A percentile compares a stretch with the other conserved stretches of the same genome.
Evolutionary conservation across 1,139 yeast genomes (phyloP).

Genomic region (Hyphopichia wangnamkhiaoensis): DNA sequence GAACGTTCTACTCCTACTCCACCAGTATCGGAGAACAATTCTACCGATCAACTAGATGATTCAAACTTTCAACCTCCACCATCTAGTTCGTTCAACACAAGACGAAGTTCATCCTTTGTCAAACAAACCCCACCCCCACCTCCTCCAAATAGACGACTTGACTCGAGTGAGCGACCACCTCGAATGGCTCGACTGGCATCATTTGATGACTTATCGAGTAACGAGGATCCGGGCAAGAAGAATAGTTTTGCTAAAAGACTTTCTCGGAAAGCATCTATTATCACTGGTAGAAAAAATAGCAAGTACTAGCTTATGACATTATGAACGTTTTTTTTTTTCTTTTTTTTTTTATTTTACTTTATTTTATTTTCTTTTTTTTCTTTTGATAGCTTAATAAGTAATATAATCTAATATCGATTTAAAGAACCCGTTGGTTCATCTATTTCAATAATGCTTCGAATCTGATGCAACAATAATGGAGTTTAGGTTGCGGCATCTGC

Average conservation of each 20-base stretch:
- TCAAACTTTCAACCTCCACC: neutral
- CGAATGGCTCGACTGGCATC: slow-evolving; percentile 10
- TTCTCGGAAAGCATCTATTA: slow-evolving; percentile 34
- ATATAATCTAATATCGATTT: too few relatives aligned
- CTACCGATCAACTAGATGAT: slow-evolving; percentile 9
- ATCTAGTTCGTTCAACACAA: neutral
- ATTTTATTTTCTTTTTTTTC: too few relatives aligned
- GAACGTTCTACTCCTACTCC: slow-evolving; percentile 15
- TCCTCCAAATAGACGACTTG: neutral
- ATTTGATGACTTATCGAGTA: slow-evolving; percentile 14
- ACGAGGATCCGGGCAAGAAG: slow-evolving; percentile 13
- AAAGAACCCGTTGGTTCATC: too few relatives aligned
- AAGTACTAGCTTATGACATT: too few relatives aligned
- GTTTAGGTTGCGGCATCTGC: too few relatives aligned
- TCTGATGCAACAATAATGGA: too few relatives aligned
- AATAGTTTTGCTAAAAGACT: slow-evolving; percentile 31
- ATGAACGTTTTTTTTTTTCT: neutral
- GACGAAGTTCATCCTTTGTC: neutral
- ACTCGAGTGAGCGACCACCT: slow-evolving; percentile 3
- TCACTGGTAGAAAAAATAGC: slow-evolving; percentile 21
- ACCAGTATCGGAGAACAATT: slow-evolving; percentile 9
- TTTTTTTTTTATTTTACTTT: too few relatives aligned
- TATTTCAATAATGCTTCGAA: too few relatives aligned
- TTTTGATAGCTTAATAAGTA: too few relatives aligned
- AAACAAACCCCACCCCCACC: neutral